These are phyloP conservation scores for Exophiala spinifera DNA, from an alignment of 2,329 filamentous ascomycete species.

Conservation along the genomic window DNA sequence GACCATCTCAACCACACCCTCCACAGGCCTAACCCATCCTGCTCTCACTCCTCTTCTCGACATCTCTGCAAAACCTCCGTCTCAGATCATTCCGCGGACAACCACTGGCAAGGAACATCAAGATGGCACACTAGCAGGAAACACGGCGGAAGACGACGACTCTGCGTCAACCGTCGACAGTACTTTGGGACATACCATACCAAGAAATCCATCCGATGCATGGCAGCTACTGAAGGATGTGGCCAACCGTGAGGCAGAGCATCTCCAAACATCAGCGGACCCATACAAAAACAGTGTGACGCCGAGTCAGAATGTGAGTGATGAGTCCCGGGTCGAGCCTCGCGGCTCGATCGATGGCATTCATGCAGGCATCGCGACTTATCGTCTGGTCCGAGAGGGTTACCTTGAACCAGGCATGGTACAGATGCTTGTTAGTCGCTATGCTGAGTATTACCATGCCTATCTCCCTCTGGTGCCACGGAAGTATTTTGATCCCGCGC, in stretches of 20 bases:
- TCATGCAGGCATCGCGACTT: slow-evolving; percentile 39
- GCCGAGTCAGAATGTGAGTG: slow-evolving; percentile 26
- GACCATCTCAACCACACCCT: slow-evolving; percentile 28
- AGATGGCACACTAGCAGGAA: neutral
- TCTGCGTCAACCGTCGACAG: slow-evolving; percentile 37
- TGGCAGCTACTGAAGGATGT: slow-evolving; percentile 49
- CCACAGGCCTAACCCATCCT: slow-evolving; percentile 14
- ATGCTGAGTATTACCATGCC: slow-evolving; percentile 64
- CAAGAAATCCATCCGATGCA: slow-evolving; percentile 47
- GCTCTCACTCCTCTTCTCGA: slow-evolving; percentile 10
- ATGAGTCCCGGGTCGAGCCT: slow-evolving; percentile 10
- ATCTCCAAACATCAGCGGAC: slow-evolving; percentile 21
- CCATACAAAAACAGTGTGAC: slow-evolving; percentile 29
- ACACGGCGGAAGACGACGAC: slow-evolving; percentile 36
- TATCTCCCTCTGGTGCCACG: slow-evolving; percentile 67
- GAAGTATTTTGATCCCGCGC: slow-evolving; percentile 54
- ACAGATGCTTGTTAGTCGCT: slow-evolving; percentile 55
- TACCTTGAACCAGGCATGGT: slow-evolving; percentile 50
- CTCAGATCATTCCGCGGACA: slow-evolving; percentile 2
- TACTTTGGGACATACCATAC: slow-evolving; percentile 40
- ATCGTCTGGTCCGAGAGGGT: slow-evolving; percentile 44
- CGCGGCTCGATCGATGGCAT: slow-evolving; percentile 31
- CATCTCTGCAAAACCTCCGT: neutral
- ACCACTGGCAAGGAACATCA: neutral
- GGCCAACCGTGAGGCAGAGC: slow-evolving; percentile 37